Base-by-base conservation (phyloP, 2,329 filamentous ascomycete genomes). In the Epichloe festucae region DNA sequence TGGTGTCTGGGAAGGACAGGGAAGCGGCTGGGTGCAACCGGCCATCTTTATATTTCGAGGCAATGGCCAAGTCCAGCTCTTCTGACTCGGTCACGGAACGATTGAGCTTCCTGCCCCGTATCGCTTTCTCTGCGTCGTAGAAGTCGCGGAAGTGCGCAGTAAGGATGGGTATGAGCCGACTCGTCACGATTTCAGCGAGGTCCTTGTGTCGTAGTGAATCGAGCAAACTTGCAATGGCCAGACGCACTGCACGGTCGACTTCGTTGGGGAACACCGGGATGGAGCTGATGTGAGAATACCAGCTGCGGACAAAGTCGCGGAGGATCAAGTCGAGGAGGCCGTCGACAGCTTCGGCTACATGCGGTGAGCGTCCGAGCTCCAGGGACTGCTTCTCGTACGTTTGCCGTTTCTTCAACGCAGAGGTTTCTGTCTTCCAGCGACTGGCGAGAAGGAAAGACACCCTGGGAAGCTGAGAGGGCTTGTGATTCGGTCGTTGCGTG, bases 11-110 rank as follows among this genome's bases (percentile, higher is more conserved):
- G 62, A 88, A 89, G 35, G 86, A 81, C 60, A 95, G 70, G 14
- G 84, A 86, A 5, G 87, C 90, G 5, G 93, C 93, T 4, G 87
- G 78, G 64, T 98, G 94, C 53, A 98, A 73, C 56, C 85, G 88
- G 27, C 91, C 91, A 65, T 94, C 85, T 51, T 79, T 84, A 67
- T 93, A 98, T 68, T 95, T 96, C 41, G 81, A 84, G n/a, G 93
- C 93, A 67, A 98, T 95, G 2, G 93, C 93, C 58, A 95, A 74
- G 66, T 97, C 90, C 60, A 98, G 73, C 74, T 98, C 93, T 63
- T 96, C 91, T 1, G 90, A 95, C 69, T 98, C 93, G 3, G 94
- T 97, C 51, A 98, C 83, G 57, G 85, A 89, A 49, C 88, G 82
- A 59, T 89, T 93, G 52, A 97, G 73, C 67, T 95, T 88, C 64